These are phyloP conservation scores for Leishmania lainsoni DNA, from an alignment of 208 protist species.

Conservation along the genomic window DNA sequence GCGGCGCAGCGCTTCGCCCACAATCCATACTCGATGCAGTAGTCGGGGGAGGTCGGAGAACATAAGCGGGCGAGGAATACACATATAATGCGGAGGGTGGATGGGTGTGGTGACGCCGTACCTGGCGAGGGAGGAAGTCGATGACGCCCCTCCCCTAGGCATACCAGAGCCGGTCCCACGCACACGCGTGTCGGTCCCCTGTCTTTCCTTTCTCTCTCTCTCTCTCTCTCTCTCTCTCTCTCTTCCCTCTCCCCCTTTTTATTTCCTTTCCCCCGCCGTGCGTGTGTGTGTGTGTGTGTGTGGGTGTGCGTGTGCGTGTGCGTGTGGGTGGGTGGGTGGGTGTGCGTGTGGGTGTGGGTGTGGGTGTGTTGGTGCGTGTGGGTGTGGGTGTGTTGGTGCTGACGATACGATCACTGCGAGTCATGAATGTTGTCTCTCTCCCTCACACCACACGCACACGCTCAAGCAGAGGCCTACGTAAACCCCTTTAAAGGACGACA, in stretches of 20 bases:
- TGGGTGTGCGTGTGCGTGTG: too few species aligned
- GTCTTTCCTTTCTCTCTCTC: neutral
- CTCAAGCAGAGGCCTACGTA: neutral
- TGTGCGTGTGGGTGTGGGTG: neutral
- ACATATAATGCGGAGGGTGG: neutral
- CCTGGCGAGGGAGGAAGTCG: neutral
- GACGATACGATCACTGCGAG: neutral
- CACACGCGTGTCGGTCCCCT: too few species aligned
- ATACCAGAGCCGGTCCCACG: too few species aligned
- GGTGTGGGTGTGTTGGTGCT: neutral
- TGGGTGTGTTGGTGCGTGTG: neutral
- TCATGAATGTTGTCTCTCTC: neutral
- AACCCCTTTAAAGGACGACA: neutral
- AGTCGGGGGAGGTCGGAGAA: neutral
- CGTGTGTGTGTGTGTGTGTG: neutral
- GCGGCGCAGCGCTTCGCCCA: slow-evolving; percentile 29
- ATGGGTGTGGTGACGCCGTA: neutral
- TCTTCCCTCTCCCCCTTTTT: slow-evolving; percentile 2
- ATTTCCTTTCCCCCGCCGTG: neutral
- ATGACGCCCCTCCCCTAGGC: slow-evolving; percentile 6
- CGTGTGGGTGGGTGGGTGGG: too few species aligned
- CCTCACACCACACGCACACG: neutral
- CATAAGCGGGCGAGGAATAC: neutral
- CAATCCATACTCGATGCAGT: slow-evolving; percentile 41
- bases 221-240: neutral